These are phyloP conservation scores for Ophiostoma novo-ulmi DNA, from an alignment of 2,329 filamentous ascomycete genomes.

Conservation along the genomic window DNA sequence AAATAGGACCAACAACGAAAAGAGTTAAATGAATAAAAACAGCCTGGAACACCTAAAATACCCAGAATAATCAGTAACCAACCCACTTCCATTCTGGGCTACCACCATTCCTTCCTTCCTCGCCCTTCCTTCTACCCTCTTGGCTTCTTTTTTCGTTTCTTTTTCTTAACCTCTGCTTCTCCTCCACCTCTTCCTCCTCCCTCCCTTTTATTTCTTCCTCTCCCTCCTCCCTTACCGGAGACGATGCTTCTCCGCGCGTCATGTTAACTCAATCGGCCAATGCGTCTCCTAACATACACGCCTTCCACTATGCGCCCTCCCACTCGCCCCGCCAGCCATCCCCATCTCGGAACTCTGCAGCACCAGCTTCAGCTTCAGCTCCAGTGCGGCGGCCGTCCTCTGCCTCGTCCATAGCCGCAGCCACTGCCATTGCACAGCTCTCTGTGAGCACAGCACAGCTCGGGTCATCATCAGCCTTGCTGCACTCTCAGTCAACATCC, in stretches of 20 bases:
- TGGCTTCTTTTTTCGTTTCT: background rate
- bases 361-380: slow-evolving; percentile 9
- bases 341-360: slow-evolving; percentile 35
- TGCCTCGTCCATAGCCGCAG: slow-evolving; percentile 7
- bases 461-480: background rate
- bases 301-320: slow-evolving; percentile 46
- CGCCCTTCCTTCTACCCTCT: background rate
- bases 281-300: slow-evolving; percentile 46
- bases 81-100: slow-evolving; percentile 10
- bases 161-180: background rate
- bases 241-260: slow-evolving; percentile 28
- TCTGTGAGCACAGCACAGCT: slow-evolving; percentile 2
- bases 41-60: background rate
- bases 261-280: slow-evolving; percentile 58
- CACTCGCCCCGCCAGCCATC: slow-evolving; percentile 41
- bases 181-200: background rate
- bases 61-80: background rate
- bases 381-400: slow-evolving; percentile 18
- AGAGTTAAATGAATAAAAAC: background rate
- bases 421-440: background rate
- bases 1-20: slow-evolving; percentile 14
- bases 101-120: slow-evolving; percentile 2
- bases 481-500: background rate
- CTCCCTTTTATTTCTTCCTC: background rate
- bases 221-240: slow-evolving; percentile 5